Evolutionary conservation across 805 yeast species (phyloP).

Genomic region (Blastobotrys muscicola): DNA sequence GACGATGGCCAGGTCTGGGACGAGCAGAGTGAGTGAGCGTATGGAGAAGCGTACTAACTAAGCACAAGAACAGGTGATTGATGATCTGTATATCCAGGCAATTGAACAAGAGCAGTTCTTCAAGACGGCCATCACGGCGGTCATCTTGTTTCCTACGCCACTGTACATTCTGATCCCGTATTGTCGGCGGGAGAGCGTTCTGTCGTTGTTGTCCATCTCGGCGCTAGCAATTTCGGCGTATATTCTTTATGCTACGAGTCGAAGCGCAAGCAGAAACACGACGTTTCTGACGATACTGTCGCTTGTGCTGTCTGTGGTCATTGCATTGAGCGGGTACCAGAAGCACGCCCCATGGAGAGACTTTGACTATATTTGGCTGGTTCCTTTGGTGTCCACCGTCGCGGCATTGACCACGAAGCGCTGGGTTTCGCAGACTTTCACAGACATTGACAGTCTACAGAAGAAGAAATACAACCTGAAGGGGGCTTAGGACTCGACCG

Average conservation of each 20-base stretch:
- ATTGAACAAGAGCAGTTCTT: slow-evolving; percentile 14
- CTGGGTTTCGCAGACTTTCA: slow-evolving; percentile 22
- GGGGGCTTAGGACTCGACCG: slow-evolving; percentile 23
- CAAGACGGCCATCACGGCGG: slow-evolving; percentile 19
- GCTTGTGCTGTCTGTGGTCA: slow-evolving; percentile 14
- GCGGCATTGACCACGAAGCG: slow-evolving; percentile 16
- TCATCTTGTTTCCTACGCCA: slow-evolving; percentile 26
- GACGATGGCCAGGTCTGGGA: slow-evolving; percentile 11
- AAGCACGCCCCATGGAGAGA: slow-evolving; percentile 19
- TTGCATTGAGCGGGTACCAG: slow-evolving; percentile 18
- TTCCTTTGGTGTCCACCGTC: slow-evolving; percentile 21
- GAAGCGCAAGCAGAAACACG: slow-evolving; percentile 2
- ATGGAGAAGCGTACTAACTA: slow-evolving; percentile 13
- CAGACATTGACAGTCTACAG: slow-evolving; percentile 7
- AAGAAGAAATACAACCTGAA: slow-evolving; percentile 19
- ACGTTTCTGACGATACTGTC: slow-evolving; percentile 2
- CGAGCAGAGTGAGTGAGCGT: slow-evolving; percentile 6
- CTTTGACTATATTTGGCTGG: slow-evolving; percentile 24
- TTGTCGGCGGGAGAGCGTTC: slow-evolving; percentile 20
- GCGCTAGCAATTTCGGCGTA: slow-evolving; percentile 19
- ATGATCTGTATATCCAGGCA: slow-evolving; percentile 18
- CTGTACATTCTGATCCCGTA: slow-evolving; percentile 21
- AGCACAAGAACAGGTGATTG: slow-evolving; percentile 24
- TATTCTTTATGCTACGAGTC: slow-evolving; percentile 9
- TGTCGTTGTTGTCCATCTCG: slow-evolving; percentile 22